phyloP scores from a whole-genome alignment of 2,329 filamentous ascomycete genomes.

The Metarhizium humberi region DNA sequence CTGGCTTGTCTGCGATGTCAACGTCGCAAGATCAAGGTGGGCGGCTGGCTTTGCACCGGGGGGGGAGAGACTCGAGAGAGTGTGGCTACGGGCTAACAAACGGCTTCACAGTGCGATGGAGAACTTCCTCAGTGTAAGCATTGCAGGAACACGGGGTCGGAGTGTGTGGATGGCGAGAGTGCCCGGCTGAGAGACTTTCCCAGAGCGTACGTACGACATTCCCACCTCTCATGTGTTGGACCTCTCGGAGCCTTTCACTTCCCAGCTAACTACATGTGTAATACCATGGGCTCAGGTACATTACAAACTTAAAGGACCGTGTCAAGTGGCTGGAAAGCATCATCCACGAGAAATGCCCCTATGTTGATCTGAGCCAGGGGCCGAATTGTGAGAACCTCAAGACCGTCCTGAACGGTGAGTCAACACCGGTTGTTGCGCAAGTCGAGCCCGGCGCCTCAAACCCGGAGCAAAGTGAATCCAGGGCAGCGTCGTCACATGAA shows the following conservation, averaged over 20 bases:
- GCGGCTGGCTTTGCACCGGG: slow-evolving; percentile 2
- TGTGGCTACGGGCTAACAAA: background rate
- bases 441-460: too few species aligned
- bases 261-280: background rate
- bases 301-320: slow-evolving; percentile 15
- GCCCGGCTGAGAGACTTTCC: slow-evolving; percentile 28
- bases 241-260: background rate
- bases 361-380: too few species aligned
- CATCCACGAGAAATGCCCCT: slow-evolving; percentile 19
- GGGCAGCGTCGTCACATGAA: too few species aligned
- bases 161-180: slow-evolving; percentile 35
- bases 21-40: slow-evolving; percentile 38
- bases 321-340: slow-evolving; percentile 34
- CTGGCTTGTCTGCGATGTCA: slow-evolving; percentile 31
- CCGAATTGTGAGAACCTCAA: too few species aligned
- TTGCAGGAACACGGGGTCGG: slow-evolving; percentile 30
- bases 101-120: slow-evolving; percentile 31
- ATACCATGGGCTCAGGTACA: slow-evolving; percentile 12
- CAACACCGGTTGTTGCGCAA: too few species aligned
- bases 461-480: too few species aligned
- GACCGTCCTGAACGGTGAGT: too few species aligned
- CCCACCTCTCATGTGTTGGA: too few species aligned
- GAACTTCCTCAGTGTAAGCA: slow-evolving; percentile 30
- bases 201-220: slow-evolving; percentile 23
- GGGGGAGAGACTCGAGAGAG: background rate